Evolutionary conservation across 23 red algal species (phyloP), one percentile per base, ranked within the genome.

Genomic region (Gracilariopsis chorda): DNA sequence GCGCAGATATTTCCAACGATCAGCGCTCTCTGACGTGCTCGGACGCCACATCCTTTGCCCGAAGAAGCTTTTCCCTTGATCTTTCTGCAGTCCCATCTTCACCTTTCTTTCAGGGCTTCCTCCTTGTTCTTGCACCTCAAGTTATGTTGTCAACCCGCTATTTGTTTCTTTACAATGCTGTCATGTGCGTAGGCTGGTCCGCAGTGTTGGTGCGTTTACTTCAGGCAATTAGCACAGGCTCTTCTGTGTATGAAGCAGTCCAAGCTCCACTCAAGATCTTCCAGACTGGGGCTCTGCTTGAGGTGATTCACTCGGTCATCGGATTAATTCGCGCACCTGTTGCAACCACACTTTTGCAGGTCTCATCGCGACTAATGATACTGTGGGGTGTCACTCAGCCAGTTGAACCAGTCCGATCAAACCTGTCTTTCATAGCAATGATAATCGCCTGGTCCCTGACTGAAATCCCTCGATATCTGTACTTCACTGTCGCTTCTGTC

Each of bases 391-490:
- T 95, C 19, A 13, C 81, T 2, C 41, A 87, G 25, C 62, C 63
- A 24, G 63, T 97, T 36, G 6, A 35, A 28, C 35, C 45, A 41
- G 80, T 96, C n/a, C 78, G 70, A 36, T 40, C 45, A 16, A 86
- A 84, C 45, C 0, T 55, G 10, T 68, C 91, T 14, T 44, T 94
- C 43, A 51, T 57, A 48, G 84, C 93, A 8, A 93, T 98, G 93
- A 80, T 94, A 7, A 25, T 80, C 13, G 92, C 96, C 11, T 98
- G 96, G 96, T 88, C 82, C 4, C 82, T 93, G 43, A 94, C 96
- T 6, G 96, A 98, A 73, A 89, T 95, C 65, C 87, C 92, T 0
- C 84, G 96, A 23, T 98, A 98, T 49, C 58, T 90, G 12, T 93
- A 88, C 70, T 98, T 91, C 55, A 84, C 96, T 3, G 90, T 91